Base-by-base conservation (phyloP, 768 basidiomycete genomes). In the Tephrocybe sp. region DNA sequence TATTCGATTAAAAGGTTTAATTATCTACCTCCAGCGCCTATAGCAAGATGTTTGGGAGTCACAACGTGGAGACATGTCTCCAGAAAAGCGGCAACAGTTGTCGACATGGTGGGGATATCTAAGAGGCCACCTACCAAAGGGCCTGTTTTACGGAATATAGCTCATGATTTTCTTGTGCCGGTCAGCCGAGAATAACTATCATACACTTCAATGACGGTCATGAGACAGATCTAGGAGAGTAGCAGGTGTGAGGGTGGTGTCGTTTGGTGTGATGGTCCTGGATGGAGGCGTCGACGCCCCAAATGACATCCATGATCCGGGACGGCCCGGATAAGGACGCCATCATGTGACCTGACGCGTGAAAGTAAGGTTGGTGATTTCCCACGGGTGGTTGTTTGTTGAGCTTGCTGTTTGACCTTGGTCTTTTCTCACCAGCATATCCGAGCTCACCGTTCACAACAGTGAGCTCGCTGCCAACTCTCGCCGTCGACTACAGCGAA, bases 301-400 rank as follows among this genome's bases (percentile, higher is more conserved):
- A n/a, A n/a, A n/a, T n/a, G n/a, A n/a, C n/a, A n/a, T n/a, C n/a
- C n/a, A n/a, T n/a, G 38, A 21, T 19, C 12, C 4, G 9, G 6
- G 43, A 15, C 32, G 27, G 21, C 15, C 5, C 25, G 18, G 27
- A 21, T 19, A 18, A 13, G 35, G 3, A 58, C 72, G 60, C 70
- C 67, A 53, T 71, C 74, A 76, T 70, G 69, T 76, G 74, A 65
- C 34, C n/a, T 2, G 44, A 59, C 73, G 69, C 73, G 73, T 61
- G 49, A 37, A 46, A 27, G 36, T n/a, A 43, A 45, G 19, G 53
- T 46, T 54, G 41, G 36, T 35, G 38, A 52, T 51, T 67, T 76
- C 72, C 69, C 75, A 74, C 72, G 70, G 42, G 12, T 43, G 21
- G 16, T 50, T 65, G 68, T 72, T 74, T 69, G 72, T 76, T 74